These are phyloP conservation scores for Malassezia nana DNA, from an alignment of 1,284 basidiomycete species.

Conservation along the genomic window DNA sequence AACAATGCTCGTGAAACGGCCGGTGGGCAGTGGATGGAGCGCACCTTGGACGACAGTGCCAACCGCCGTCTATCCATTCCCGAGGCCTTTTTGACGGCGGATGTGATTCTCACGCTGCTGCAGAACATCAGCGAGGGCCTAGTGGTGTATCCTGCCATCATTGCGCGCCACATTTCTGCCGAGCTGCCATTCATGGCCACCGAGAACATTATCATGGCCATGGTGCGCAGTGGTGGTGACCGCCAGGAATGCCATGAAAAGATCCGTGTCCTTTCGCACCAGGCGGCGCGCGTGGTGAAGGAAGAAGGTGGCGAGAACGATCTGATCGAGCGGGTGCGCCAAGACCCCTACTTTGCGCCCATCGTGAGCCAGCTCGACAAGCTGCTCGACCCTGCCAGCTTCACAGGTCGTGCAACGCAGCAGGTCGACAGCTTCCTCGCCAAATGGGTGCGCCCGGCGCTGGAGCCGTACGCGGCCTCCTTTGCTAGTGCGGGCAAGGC, in stretches of 20 bases:
- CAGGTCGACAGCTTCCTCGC: constrained; percentile 57
- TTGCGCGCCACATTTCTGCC: constrained; percentile 77
- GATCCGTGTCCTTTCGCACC: constrained; percentile 88
- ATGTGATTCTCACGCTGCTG: constrained; percentile 86
- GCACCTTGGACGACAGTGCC: constrained; percentile 57
- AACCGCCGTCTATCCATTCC: constrained; percentile 92
- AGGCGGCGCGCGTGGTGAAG: constrained; percentile 90
- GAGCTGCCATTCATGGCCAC: constrained; percentile 94
- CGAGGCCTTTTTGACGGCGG: constrained; percentile 92
- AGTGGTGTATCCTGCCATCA: constrained; percentile 94
- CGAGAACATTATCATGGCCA: constrained; percentile 98
- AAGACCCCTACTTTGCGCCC: constrained; percentile 59
- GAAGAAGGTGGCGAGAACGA: constrained; percentile 91
- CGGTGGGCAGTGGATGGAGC: constrained; percentile 47
- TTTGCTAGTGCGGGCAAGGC: constrained; percentile 58
- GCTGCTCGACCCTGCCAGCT: constrained; percentile 34
- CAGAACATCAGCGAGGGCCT: constrained; percentile 96
- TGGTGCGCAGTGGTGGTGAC: constrained; percentile 87
- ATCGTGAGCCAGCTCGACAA: constrained; percentile 52
- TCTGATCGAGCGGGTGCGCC: constrained; percentile 73
- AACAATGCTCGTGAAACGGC: constrained; percentile 51
- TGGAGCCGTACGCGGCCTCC: constrained; percentile 59
- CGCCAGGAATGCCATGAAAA: constrained; percentile 93
- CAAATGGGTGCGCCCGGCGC: constrained; percentile 80
- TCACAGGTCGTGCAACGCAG: constrained; percentile 37